Base-by-base conservation (phyloP, 805 yeast genomes). In the Wickerhamiella azyma region DNA sequence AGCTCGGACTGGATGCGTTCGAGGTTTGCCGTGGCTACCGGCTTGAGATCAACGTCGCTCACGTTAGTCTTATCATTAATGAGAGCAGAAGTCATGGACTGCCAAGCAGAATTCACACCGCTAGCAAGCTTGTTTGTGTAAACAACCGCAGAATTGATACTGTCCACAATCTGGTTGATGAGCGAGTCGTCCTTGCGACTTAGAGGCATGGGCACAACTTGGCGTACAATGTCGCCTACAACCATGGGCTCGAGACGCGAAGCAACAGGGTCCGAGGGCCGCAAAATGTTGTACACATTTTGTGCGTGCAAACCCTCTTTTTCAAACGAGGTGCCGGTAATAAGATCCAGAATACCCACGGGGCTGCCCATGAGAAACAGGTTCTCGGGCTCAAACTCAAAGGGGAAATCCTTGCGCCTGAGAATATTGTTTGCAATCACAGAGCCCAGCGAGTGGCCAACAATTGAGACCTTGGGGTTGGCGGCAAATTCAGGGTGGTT, bases 391-490 rank as follows among this genome's bases (percentile, higher is more conserved):
- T 75, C 71, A 58, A 89, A 89, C 28, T 74, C 72, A 18, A 89
- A 67, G 26, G 68, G 71, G 16, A 55, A 52, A 10, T 61, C 59
- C 28, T 65, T 62, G 32, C 58, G 60, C 1, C 59, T 58, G 17
- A 86, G 59, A 11, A 89, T 68, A 59, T 89, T 96, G 57, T 84
- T 77, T 1, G 78, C 68, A 30, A 89, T 82, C 0, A 89, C 82
- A 2, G 94, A 81, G 0, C 98, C 98, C 30, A 89, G 66, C 0
- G 97, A 89, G 61, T 89, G 98, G 1, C 96, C 97, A 49, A 86
- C 66, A 1, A 89, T 61, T 53, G 89, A 86, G 0, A 89, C 79
- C 52, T 79, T 75, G 0, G 95, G 95, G n/a, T 76, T 67, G 28
- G 45, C 47, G 5, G 56, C 52, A 61, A 83, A 84, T 16, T 69